Evolutionary conservation across 768 basidiomycete species (phyloP), one percentile per base, ranked within the genome.

Genomic region (Lactarius pseudohatsudake): DNA sequence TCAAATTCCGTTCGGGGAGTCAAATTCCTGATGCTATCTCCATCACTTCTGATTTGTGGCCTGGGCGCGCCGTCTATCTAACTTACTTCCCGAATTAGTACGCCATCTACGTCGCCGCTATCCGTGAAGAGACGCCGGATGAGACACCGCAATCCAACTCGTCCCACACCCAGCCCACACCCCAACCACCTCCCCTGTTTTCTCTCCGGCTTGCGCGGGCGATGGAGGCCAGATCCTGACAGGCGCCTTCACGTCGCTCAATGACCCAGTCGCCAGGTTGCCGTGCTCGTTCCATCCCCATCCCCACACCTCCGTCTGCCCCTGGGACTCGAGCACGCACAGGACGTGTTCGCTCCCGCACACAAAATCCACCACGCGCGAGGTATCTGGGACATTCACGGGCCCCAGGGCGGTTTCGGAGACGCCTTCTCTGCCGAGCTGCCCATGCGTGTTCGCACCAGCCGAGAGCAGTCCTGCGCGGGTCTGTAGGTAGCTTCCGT

Each of bases 251-350:
- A 84, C 76, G 71, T 94, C 88, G 3, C 80, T 77, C 4, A 84
- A 85, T 41, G 81, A 79, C 0, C 87, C 89, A 28, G 85, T 72
- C 0, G 92, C 94, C 32, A 98, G 80, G 75, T 97, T 98, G 8
- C 96, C 96, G 74, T 98, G 96, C 75, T 98, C 96, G 75, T 98
- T 98, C 96, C 96, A 98, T 0, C 96, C 96, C 92, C 96, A 97
- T 0, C 86, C 91, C 85, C 86, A 91, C 0, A 95, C 82, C 34
- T 32, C 55, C 22, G 22, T 5, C 13, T 28, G 22, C 34, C 55
- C 50, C 0, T 74, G 59, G 3, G 74, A 43, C 18, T 76, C 28
- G 69, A 59, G 62, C 71, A 75, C 10, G 32, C 56, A 56, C 6
- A 97, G 76, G 3, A 92, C 84, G 76, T 98, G 95, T 75, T 98